Evolutionary conservation across 2,329 filamentous ascomycete genomes (phyloP).

Genomic region (Phialocephala subalpina): DNA sequence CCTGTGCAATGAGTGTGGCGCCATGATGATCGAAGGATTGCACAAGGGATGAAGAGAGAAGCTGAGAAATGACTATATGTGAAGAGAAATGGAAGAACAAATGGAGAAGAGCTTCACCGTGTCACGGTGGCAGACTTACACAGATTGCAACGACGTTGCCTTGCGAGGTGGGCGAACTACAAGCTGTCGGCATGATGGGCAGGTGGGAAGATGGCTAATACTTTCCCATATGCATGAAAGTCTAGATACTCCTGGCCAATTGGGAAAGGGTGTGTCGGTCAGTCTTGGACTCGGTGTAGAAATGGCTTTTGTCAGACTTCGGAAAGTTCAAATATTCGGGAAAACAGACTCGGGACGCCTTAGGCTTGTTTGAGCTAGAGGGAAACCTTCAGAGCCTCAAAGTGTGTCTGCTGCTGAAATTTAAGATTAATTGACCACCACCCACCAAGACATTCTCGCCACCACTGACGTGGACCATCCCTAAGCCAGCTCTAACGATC

Average conservation of each 20-base stretch:
- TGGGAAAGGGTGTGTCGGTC: not conserved
- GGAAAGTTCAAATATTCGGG: not conserved
- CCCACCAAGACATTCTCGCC: not conserved
- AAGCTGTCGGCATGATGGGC: not conserved
- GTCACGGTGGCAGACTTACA: not conserved
- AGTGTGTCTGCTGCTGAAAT: not conserved
- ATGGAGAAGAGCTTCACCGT: not conserved
- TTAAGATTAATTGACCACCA: slow-evolving; percentile 5
- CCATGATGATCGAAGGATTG: not conserved
- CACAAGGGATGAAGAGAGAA: not conserved
- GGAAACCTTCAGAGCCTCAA: not conserved
- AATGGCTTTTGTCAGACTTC: not conserved
- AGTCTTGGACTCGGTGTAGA: not conserved
- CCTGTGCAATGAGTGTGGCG: slow-evolving; percentile 1
- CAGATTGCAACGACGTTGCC: not conserved
- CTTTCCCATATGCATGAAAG: slow-evolving; percentile 4
- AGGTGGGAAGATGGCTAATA: not conserved
- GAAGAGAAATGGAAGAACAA: not conserved
- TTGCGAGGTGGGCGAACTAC: not conserved
- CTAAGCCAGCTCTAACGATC: not conserved
- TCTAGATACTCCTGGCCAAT: slow-evolving; percentile 4
- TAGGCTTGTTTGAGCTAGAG: not conserved
- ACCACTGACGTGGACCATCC: not conserved
- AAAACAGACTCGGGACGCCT: not conserved
- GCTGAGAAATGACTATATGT: slow-evolving; percentile 3